phyloP scores from a whole-genome alignment of 2,329 filamentous ascomycete species.

The Gliomastix tumulicola region DNA sequence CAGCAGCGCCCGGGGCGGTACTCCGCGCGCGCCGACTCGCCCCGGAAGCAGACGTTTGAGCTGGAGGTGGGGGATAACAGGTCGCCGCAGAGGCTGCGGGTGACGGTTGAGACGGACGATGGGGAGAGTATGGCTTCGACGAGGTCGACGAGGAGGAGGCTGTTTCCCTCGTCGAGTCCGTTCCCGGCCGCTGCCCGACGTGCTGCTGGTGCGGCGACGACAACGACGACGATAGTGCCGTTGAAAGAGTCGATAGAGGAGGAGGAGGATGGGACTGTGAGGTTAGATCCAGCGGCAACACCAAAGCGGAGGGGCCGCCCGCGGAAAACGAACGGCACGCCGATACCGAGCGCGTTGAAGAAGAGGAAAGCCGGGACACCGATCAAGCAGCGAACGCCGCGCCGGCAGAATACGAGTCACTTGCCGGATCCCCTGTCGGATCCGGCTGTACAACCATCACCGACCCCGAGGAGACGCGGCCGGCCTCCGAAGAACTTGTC shows the following conservation, averaged over 20 bases:
- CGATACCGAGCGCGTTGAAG: constrained; percentile 31
- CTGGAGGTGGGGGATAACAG: constrained; percentile 44
- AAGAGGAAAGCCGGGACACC: constrained; percentile 42
- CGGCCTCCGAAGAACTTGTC: constrained; percentile 7
- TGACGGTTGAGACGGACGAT: constrained; percentile 47
- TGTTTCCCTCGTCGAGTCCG: constrained; percentile 37
- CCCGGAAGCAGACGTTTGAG: constrained; percentile 50
- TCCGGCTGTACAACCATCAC: constrained; percentile 16
- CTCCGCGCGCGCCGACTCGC: constrained; percentile 31
- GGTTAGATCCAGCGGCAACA: constrained; percentile 21
- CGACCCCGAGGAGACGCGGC: constrained; percentile 12
- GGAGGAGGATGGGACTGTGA: constrained; percentile 24
- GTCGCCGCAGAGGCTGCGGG: constrained; percentile 44
- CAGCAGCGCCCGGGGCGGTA: constrained; percentile 30
- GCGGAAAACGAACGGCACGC: constrained; percentile 44
- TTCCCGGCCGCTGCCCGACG: neutral
- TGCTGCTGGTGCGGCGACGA: constrained; percentile 11
- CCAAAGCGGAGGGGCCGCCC: constrained; percentile 38
- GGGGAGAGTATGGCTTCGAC: constrained; percentile 19
- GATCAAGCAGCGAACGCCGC: constrained; percentile 21
- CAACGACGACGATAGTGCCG: constrained; percentile 44
- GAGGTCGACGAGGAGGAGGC: constrained; percentile 25
- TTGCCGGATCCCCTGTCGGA: constrained; percentile 13
- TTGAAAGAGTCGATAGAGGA: constrained; percentile 33
- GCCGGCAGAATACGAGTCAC: constrained; percentile 19